A percentile compares a stretch with the other conserved stretches of the same genome.
Conservation (phyloP, 805 yeast genomes). For the Wickerhamiella australiensis region DNA sequence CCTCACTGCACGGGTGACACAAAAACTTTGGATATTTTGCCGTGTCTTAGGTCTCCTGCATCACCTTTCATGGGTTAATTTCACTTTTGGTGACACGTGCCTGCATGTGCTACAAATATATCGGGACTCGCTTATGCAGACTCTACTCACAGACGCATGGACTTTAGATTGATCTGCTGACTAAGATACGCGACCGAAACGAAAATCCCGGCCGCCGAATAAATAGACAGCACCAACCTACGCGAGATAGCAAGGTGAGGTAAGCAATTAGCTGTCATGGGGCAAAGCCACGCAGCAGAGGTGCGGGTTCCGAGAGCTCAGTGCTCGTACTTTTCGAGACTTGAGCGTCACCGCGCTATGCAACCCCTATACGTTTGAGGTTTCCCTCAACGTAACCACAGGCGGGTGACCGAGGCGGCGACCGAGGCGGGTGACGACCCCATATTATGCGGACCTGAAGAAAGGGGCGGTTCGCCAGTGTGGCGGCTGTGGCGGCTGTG, state of each 20-base stretch:
- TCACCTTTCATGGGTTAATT: not conserved
- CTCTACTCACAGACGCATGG: constrained; percentile 1
- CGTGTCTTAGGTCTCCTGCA: not conserved
- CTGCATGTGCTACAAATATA: not conserved
- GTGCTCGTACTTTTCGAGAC: too few relatives aligned
- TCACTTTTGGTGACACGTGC: not conserved
- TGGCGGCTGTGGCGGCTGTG: not conserved
- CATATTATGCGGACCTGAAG: not conserved
- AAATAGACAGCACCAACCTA: not conserved
- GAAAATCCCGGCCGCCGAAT: not conserved
- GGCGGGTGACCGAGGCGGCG: not conserved
- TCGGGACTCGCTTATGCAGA: not conserved
- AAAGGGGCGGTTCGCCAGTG: not conserved
- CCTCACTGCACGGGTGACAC: not conserved
- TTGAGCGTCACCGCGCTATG: too few relatives aligned
- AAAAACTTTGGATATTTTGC: not conserved
- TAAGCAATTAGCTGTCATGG: not conserved
- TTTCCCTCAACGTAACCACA: not conserved
- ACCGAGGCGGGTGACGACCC: too few relatives aligned
- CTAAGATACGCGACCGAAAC: not conserved
- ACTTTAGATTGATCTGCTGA: not conserved
- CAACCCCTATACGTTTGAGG: too few relatives aligned
- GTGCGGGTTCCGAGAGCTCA: too few relatives aligned
- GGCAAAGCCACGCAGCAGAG: too few relatives aligned
- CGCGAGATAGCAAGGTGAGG: not conserved